phyloP scores from a whole-genome alignment of 495 filamentous ascomycete species.

The Massariosphaeria phaeospora region DNA sequence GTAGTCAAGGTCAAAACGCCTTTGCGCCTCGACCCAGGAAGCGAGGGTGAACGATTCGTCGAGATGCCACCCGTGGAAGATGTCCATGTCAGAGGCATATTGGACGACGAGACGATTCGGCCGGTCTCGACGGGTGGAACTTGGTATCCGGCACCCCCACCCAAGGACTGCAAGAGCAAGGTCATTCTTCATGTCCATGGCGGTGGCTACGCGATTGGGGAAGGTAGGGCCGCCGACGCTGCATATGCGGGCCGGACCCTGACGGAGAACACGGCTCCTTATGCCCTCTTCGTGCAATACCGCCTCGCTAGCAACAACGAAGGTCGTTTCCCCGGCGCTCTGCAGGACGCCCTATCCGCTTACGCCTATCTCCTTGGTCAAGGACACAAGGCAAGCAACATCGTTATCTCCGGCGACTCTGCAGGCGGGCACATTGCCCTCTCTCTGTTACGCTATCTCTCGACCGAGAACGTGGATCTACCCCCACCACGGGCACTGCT shows the following conservation, averaged over 20 bases:
- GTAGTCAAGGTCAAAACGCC: not conserved
- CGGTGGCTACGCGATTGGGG: not conserved
- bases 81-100: not conserved
- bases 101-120: not conserved
- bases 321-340: conserved; percentile 44
- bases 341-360: conserved; percentile 47
- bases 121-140: conserved; percentile 1
- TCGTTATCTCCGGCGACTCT: conserved; percentile 47
- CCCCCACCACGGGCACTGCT: not conserved
- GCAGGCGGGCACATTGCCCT: conserved; percentile 44
- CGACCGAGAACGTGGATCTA: not conserved
- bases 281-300: conserved; percentile 41
- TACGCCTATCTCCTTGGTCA: conserved; percentile 42
- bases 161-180: not conserved
- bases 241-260: not conserved
- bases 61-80: not conserved
- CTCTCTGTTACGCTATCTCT: conserved; percentile 42
- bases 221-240: not conserved
- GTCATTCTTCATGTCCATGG: conserved; percentile 6
- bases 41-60: conserved; percentile 4
- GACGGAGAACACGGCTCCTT: not conserved
- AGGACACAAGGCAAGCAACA: conserved; percentile 36
- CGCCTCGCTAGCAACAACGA: conserved; percentile 38
- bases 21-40: not conserved
- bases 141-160: not conserved